Evolutionary conservation across 306 rosid species (phyloP).

Genomic region (Mucuna pruriens): DNA sequence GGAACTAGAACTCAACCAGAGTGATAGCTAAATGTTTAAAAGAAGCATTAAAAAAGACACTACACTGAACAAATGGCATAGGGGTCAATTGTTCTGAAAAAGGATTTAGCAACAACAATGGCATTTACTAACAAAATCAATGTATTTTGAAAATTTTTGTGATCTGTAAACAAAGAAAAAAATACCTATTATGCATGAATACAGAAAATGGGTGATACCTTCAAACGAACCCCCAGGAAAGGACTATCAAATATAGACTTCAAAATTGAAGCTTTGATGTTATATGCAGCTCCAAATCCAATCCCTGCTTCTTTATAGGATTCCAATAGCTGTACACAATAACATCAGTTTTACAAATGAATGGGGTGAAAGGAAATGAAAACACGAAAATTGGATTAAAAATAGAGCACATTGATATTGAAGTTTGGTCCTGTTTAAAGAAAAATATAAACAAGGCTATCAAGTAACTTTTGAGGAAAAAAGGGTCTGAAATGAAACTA

Average conservation of each 20-base stretch:
- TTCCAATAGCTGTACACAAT: slow-evolving; percentile 67
- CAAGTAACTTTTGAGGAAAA: not conserved
- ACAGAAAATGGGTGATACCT: slow-evolving; percentile 59
- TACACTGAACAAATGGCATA: slow-evolving; percentile 25
- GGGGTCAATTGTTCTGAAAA: slow-evolving; percentile 22
- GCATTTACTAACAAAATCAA: slow-evolving; percentile 10
- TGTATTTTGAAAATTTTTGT: not conserved
- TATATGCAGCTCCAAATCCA: slow-evolving; percentile 91
- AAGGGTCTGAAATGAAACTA: slow-evolving; percentile 13
- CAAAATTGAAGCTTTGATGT: slow-evolving; percentile 71
- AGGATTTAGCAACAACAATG: not conserved
- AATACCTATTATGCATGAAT: slow-evolving; percentile 12
- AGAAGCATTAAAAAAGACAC: slow-evolving; percentile 10
- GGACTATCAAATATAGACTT: slow-evolving; percentile 82
- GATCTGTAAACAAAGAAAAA: slow-evolving; percentile 26
- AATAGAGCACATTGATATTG: slow-evolving; percentile 26
- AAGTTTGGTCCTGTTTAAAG: slow-evolving; percentile 14
- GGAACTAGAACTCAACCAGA: slow-evolving; percentile 18
- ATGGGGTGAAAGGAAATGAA: slow-evolving; percentile 34
- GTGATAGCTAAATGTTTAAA: slow-evolving; percentile 24
- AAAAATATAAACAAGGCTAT: slow-evolving; percentile 29
- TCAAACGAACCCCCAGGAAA: slow-evolving; percentile 71
- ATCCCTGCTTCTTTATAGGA: slow-evolving; percentile 77
- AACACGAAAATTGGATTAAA: slow-evolving; percentile 14
- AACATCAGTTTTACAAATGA: slow-evolving; percentile 41